phyloP scores from a whole-genome alignment of 495 filamentous ascomycete species.

The Articulospora tetracladia region DNA sequence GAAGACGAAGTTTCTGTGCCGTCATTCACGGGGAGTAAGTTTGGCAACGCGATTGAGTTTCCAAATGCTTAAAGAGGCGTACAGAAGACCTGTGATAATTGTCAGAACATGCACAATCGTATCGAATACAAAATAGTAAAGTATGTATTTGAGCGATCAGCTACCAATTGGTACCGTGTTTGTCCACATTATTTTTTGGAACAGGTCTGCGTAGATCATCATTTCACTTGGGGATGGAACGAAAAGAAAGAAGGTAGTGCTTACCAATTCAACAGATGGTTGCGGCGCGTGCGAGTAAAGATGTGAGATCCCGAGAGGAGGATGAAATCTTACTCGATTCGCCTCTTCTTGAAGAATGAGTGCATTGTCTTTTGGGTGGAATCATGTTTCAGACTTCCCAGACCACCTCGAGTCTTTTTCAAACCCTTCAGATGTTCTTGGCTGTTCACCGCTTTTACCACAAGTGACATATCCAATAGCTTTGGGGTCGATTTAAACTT shows the following conservation, averaged over 20 bases:
- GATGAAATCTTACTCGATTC: constrained; percentile 5
- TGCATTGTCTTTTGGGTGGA: constrained; percentile 67
- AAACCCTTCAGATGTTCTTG: constrained; percentile 65
- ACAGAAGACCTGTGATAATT: background rate
- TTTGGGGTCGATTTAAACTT: background rate
- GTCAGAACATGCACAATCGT: too few species aligned
- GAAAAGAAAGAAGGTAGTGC: background rate
- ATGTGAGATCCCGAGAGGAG: background rate
- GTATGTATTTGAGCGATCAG: constrained; percentile 53
- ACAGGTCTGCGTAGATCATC: constrained; percentile 79
- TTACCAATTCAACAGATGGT: background rate
- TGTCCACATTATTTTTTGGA: constrained; percentile 62
- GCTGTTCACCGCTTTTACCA: constrained; percentile 55
- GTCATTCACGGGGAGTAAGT: background rate
- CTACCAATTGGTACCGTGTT: constrained; percentile 74
- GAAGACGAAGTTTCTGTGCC: background rate
- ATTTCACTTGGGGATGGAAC: constrained; percentile 29
- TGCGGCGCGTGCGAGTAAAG: background rate
- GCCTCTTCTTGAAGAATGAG: constrained; percentile 67
- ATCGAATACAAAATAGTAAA: background rate
- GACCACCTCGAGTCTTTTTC: constrained; percentile 71
- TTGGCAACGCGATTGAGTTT: background rate
- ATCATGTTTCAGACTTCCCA: constrained; percentile 73
- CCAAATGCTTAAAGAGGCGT: background rate
- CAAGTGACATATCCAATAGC: constrained; percentile 19